Conservation (phyloP, 2,329 filamentous ascomycete species). For the Dactylellina sp. region DNA sequence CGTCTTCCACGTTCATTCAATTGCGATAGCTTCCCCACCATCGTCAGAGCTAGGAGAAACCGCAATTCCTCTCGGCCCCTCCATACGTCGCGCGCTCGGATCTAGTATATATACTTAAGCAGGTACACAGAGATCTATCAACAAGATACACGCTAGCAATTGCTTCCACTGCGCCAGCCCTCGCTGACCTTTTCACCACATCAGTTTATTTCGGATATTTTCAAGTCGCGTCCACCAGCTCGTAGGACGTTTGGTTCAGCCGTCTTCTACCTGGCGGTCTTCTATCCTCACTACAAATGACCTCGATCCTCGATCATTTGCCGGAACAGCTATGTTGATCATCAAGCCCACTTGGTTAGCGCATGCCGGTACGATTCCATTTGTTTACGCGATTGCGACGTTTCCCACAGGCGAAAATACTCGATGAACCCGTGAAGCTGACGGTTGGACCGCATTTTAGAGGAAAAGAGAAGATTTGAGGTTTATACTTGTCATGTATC, state of each 20-base stretch:
- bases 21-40: conserved; percentile 28
- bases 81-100: neutral
- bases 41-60: neutral
- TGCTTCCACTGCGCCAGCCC: conserved; percentile 3
- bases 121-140: neutral
- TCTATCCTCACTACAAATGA: conserved; percentile 43
- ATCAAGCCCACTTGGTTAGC: conserved; percentile 96
- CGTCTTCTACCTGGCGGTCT: conserved; percentile 3
- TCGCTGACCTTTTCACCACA: neutral
- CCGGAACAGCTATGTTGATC: conserved; percentile 73
- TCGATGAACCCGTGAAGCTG: conserved; percentile 60
- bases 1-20: conserved; percentile 5
- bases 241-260: neutral
- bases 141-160: conserved; percentile 2
- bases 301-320: conserved; percentile 25
- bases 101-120: neutral
- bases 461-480: conserved; percentile 97
- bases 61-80: neutral
- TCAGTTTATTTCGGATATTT: too few relatives aligned
- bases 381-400: conserved; percentile 24
- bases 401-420: conserved; percentile 20
- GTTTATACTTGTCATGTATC: conserved; percentile 99
- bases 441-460: conserved; percentile 64
- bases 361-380: conserved; percentile 76
- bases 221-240: conserved; percentile 33